Base-by-base conservation (phyloP, 2,329 filamentous ascomycete species). In the Clarireedia homoeocarpa region DNA sequence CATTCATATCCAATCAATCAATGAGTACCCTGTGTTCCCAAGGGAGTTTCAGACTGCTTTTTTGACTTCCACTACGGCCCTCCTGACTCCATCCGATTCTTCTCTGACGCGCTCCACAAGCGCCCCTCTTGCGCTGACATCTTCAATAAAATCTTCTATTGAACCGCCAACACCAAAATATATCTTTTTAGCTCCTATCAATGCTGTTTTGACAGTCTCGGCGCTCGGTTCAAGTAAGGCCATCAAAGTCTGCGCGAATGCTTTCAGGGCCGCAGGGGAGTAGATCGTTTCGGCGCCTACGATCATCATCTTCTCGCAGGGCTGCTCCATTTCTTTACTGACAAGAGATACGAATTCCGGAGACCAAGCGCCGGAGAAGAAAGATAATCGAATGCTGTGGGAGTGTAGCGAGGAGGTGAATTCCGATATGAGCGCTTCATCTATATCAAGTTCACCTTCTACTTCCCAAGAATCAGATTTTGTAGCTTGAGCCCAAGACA, bases 161-260 rank as follows among this genome's bases (percentile, higher is more conserved):
- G 88, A 91, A 0, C 89, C 89, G 0, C 89, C 89, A 5, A 94
- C 89, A 2, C 89, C 89, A 71, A 94, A 94, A 71, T 94, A 94
- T 10, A 91, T 77, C 61, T 82, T 81, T 73, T 94, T 94, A 1
- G 89, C 89, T 2, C 81, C 88, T 5, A 92, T 78, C 20, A 90
- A 73, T 1, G 85, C 83, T 49, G 44, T 62, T 38, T 76, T 74
- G 3, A 67, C 66, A 2, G 67, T 62, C 1, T 63, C 53, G 65
- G 47, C 67, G 62, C 49, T 70, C 65, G 72, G 71, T 20, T 75
- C 67, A 46, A 91, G 72, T 15, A 89, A 72, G 4, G 72, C 72
- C 44, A 86, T 76, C 12, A 91, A 73, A 4, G 84, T 83, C 40
- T 86, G 80, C 0, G 84, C 81, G 66, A 92, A 94, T 0, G 82